phyloP scores from a whole-genome alignment of 768 basidiomycete species.

The Astraeus odoratus region DNA sequence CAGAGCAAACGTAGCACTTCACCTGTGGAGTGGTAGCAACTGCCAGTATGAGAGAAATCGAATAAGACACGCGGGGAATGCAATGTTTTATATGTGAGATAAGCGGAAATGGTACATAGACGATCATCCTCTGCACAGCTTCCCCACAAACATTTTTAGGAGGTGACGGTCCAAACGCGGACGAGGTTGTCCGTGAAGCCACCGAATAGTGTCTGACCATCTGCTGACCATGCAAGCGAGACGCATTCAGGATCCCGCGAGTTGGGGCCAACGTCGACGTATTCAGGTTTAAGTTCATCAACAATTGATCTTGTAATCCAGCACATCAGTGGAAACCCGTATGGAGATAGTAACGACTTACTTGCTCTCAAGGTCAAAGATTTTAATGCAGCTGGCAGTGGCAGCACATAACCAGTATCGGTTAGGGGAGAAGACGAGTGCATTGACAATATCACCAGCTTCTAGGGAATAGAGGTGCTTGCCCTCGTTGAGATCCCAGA shows the following conservation, averaged over 20 bases:
- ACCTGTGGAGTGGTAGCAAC: not conserved
- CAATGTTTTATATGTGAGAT: conserved; percentile 17
- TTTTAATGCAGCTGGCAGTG: conserved; percentile 95
- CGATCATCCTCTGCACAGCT: conserved; percentile 8
- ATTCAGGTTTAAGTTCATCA: conserved; percentile 96
- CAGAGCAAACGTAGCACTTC: conserved; percentile 17
- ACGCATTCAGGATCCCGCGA: conserved; percentile 86
- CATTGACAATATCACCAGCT: conserved; percentile 97
- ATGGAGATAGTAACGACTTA: conserved; percentile 35
- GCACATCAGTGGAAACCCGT: conserved; percentile 1
- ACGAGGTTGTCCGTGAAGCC: conserved; percentile 95
- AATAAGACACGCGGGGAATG: conserved; percentile 7
- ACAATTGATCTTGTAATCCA: conserved; percentile 72
- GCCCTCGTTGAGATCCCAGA: conserved; percentile 99
- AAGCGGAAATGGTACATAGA: conserved; percentile 20
- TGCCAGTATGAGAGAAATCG: not conserved
- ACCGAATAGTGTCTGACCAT: conserved; percentile 95
- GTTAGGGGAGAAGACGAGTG: conserved; percentile 99
- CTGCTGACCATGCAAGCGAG: conserved; percentile 97
- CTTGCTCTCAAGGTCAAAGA: conserved; percentile 99
- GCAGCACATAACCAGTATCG: conserved; percentile 99
- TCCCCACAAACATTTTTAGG: conserved; percentile 27
- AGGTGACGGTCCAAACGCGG: conserved; percentile 83
- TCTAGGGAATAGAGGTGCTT: conserved; percentile 99
- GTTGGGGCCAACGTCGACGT: conserved; percentile 65